Evolutionary conservation across 306 rosid genomes (phyloP).

Genomic region (Cucurbita pepo): DNA sequence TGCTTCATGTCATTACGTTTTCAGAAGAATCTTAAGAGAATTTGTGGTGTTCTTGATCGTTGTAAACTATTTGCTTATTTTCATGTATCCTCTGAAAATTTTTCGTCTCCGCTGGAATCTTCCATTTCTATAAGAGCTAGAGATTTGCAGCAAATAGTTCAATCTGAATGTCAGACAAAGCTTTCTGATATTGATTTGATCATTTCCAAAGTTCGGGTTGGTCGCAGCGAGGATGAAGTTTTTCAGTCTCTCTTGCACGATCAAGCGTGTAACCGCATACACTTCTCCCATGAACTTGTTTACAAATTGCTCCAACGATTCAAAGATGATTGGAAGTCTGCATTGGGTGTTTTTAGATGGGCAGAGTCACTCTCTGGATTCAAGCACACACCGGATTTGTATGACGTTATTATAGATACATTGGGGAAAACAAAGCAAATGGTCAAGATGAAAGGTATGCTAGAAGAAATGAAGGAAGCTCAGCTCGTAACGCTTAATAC

Average conservation of each 20-base stretch:
- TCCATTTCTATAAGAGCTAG: constrained; percentile 7
- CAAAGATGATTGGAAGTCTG: constrained; percentile 81
- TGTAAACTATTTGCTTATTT: constrained; percentile 7
- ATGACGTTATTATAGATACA: constrained; percentile 51
- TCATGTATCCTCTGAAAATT: constrained; percentile 7
- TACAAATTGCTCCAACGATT: constrained; percentile 34
- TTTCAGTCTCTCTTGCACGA: constrained; percentile 32
- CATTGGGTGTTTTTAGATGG: constrained; percentile 74
- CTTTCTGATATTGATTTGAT: constrained; percentile 31
- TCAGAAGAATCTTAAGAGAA: neutral
- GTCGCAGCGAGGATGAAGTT: constrained; percentile 38
- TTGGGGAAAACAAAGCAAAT: constrained; percentile 67
- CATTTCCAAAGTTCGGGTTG: constrained; percentile 28
- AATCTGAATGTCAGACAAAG: constrained; percentile 11
- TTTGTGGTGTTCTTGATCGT: neutral
- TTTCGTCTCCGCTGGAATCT: constrained; percentile 8
- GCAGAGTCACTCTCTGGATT: constrained; percentile 31
- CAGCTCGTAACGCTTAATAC: constrained; percentile 28
- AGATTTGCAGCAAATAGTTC: constrained; percentile 9
- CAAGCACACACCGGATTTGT: constrained; percentile 30
- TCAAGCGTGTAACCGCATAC: constrained; percentile 22
- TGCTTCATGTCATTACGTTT: constrained; percentile 2
- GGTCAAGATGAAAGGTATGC: constrained; percentile 33
- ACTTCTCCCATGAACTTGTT: constrained; percentile 27
- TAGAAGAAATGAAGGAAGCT: constrained; percentile 36